Base-by-base conservation (phyloP, 495 filamentous ascomycete genomes). In the Achaetomiella virescens region DNA sequence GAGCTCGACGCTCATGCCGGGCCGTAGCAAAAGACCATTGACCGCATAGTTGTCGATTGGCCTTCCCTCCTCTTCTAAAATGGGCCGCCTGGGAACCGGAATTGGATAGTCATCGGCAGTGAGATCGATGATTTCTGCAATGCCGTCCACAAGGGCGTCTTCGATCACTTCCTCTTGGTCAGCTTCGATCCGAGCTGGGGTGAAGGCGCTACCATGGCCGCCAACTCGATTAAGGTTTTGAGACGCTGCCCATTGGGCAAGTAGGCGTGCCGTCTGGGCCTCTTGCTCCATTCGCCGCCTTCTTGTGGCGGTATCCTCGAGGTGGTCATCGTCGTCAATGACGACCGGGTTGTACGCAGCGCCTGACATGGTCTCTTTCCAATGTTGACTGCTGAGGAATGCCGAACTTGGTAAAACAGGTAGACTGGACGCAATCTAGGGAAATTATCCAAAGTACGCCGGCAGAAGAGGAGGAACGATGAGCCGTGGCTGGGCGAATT, bases 121-220 rank as follows among this genome's bases (percentile, higher is more conserved):
- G 1, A 57, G 41, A 22, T 62, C 60, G n/a, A 62, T 52, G 1
- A 62, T n/a, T 2, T 57, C 37, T 3, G 43, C 25, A 1, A 60
- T 24, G 0, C 37, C 21, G 8, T 12, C 21, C 1, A 45, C 42
- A 0, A 62, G 22, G 2, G 18, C 21, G 12, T 53, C 36, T 8
- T 62, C 60, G 0, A 21, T 35, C 8, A 2, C 10, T 9, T 45
- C 9, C 4, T 47, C 48, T 1, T 5, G 15, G 17, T 29, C 10
- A 27, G 20, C 37, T 1, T 41, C 38, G 3, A 24, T 20, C 3
- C 0, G 37, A 12, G 3, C 14, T 3, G 15, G 5, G 9, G n/a
- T 43, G 27, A 9, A 5, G 25, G 6, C 35, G 1, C 1, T 2
- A 6, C n/a, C 17, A 14, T 11, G 8, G 1, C 20, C 9, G 18